Percentiles rank a stretch among this genome's conserved stretches.
phyloP scores from a whole-genome alignment of 441 rosid genomes.

The Omphalea diandra region DNA sequence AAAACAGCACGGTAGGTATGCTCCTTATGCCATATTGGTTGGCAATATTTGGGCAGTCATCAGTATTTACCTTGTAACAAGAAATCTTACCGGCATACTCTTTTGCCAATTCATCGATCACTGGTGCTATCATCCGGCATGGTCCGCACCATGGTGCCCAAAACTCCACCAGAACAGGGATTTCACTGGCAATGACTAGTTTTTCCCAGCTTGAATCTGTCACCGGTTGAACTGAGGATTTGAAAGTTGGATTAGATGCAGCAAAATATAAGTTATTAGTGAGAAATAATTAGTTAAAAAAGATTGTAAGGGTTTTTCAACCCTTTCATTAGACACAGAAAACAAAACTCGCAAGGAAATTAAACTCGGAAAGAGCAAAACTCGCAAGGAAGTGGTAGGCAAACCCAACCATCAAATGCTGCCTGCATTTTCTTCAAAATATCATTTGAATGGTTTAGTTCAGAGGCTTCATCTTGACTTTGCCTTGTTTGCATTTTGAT shows the following conservation, averaged over 20 bases:
- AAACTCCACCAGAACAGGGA: conserved; percentile 65
- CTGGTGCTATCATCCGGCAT: conserved; percentile 68
- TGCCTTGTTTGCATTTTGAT: too few species aligned
- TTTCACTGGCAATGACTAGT: conserved; percentile 36
- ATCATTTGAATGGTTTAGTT: too few species aligned
- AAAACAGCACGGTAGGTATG: conserved; percentile 68
- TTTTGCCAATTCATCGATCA: conserved; percentile 53
- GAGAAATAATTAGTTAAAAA: too few species aligned
- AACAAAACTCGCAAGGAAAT: too few species aligned
- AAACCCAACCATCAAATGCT: too few species aligned
- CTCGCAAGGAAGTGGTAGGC: too few species aligned
- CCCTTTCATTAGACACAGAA: background rate
- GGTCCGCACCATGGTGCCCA: conserved; percentile 91
- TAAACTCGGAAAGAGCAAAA: too few species aligned
- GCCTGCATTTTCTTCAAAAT: too few species aligned
- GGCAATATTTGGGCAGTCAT: conserved; percentile 58
- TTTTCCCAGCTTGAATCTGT: conserved; percentile 57
- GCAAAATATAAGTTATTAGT: background rate
- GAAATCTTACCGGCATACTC: conserved; percentile 58
- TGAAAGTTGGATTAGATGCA: background rate
- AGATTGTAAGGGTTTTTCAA: too few species aligned
- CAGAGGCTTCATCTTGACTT: too few species aligned
- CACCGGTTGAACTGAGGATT: conserved; percentile 46
- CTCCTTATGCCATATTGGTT: conserved; percentile 58
- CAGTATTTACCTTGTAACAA: conserved; percentile 65